A percentile compares a stretch with the other conserved stretches of the same genome.
These are phyloP conservation scores for Aspergillus neoniger DNA, from an alignment of 2,329 filamentous ascomycete species.

Conservation along the genomic window DNA sequence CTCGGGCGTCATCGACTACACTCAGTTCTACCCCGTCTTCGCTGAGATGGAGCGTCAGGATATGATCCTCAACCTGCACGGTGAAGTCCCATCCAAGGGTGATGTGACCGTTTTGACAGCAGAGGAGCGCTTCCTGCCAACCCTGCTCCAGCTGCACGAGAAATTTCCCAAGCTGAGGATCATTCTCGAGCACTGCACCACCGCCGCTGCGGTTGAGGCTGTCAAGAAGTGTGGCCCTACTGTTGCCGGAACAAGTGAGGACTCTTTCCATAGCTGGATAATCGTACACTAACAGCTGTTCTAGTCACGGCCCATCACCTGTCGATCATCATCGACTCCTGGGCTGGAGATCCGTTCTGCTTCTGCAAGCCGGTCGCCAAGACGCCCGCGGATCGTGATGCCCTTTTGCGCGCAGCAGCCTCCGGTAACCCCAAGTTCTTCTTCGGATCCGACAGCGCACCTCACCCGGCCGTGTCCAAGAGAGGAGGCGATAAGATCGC, in stretches of 20 bases:
- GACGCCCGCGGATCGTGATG: conserved; percentile 70
- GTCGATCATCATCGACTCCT: conserved; percentile 76
- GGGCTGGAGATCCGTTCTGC: conserved; percentile 70
- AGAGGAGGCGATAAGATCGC: conserved; percentile 53
- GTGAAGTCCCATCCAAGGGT: conserved; percentile 56
- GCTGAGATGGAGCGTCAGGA: conserved; percentile 83
- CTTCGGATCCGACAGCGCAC: conserved; percentile 72
- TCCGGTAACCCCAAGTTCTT: conserved; percentile 63
- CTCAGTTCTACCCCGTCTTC: conserved; percentile 63
- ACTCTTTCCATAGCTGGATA: not conserved
- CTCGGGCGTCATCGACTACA: conserved; percentile 48
- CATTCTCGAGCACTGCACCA: conserved; percentile 83
- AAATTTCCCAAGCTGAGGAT: conserved; percentile 64
- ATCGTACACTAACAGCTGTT: not conserved
- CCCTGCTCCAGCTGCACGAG: conserved; percentile 69
- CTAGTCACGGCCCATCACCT: conserved; percentile 79
- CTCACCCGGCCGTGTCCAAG: conserved; percentile 61
- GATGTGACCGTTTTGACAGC: conserved; percentile 64
- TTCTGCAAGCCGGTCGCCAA: conserved; percentile 79
- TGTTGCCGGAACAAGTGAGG: conserved; percentile 56
- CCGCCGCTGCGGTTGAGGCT: conserved; percentile 74
- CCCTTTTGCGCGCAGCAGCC: conserved; percentile 64
- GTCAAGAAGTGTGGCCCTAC: conserved; percentile 75
- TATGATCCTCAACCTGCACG: conserved; percentile 89
- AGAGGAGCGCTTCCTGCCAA: conserved; percentile 78